These are phyloP conservation scores for Solanum chacoense DNA, from an alignment of 305 asterid species.

Conservation along the genomic window DNA sequence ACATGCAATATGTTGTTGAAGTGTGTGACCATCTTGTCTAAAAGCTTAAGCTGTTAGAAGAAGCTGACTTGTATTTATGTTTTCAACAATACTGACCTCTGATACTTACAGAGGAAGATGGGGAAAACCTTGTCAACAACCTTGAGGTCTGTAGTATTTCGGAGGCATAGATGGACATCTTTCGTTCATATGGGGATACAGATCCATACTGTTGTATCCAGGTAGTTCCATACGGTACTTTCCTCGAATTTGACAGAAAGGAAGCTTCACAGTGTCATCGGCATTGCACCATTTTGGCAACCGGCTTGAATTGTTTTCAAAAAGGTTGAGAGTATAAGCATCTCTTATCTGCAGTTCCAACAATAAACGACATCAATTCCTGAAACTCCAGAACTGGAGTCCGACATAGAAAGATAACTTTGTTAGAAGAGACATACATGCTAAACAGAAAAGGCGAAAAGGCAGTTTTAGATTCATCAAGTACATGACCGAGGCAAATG, in stretches of 20 bases:
- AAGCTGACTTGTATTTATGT: neutral
- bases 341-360: conserved; percentile 35
- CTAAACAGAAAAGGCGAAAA: neutral
- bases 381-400: neutral
- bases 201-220: conserved; percentile 63
- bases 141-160: conserved; percentile 40
- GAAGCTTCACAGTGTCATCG: conserved; percentile 36
- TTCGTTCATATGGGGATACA: conserved; percentile 82
- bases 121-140: conserved; percentile 38
- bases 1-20: neutral
- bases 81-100: neutral
- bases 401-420: neutral
- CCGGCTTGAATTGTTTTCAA: conserved; percentile 29
- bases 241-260: conserved; percentile 76
- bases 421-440: neutral
- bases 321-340: conserved; percentile 30
- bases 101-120: neutral
- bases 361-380: neutral
- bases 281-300: conserved; percentile 47
- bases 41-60: neutral
- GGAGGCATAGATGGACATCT: conserved; percentile 83
- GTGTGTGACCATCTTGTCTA: neutral
- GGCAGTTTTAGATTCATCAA: neutral
- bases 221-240: conserved; percentile 83
- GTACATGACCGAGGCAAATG: neutral